Conservation (phyloP, 78 protist species). For the Dictyostelium intermedium region DNA sequence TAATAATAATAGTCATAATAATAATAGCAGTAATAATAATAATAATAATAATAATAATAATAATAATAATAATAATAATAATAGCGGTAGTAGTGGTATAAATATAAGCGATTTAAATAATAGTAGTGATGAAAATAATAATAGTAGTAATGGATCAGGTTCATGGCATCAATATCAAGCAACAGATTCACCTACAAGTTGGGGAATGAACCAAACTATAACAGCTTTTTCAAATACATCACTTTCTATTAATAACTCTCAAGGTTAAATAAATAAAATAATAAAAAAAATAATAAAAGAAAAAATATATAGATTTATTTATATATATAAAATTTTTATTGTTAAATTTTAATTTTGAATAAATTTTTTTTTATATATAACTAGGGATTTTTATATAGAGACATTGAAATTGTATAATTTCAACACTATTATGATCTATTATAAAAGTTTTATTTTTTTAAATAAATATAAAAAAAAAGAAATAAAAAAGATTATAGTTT, state of each 20-base stretch:
- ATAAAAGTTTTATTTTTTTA: no score
- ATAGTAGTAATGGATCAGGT: background rate
- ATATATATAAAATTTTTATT: background rate
- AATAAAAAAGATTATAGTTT: no score
- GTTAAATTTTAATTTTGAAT: no score
- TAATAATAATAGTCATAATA: background rate
- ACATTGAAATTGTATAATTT: no score
- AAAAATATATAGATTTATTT: background rate
- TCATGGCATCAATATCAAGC: slow-evolving; percentile 4
- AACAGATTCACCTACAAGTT: background rate
- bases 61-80: background rate
- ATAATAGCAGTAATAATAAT: background rate
- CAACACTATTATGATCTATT: no score
- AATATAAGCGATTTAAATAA: background rate
- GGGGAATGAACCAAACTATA: slow-evolving; percentile 53
- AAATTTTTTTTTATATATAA: no score
- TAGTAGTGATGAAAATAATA: background rate
- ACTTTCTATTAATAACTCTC: slow-evolving; percentile 8
- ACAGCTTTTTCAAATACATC: slow-evolving; percentile 35
- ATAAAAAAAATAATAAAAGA: background rate
- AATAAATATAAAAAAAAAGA: no score
- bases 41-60: background rate
- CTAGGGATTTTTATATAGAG: no score
- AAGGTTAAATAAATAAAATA: background rate
- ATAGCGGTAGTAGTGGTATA: background rate